These are phyloP conservation scores for Aspergillus bombycis DNA, from an alignment of 2,329 filamentous ascomycete species.

Conservation along the genomic window DNA sequence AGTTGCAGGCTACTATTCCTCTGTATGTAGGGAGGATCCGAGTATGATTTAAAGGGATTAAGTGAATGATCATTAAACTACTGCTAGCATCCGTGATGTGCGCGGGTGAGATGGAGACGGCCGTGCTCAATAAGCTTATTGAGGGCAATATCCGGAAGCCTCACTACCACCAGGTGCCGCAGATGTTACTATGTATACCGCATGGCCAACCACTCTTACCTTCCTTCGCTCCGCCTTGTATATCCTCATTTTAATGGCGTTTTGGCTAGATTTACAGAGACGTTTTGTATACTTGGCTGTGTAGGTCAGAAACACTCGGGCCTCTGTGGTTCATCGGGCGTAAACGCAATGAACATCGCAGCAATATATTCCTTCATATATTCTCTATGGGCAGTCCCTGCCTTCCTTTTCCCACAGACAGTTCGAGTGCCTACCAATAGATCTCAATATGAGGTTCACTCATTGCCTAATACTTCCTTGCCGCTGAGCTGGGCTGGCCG, in stretches of 20 bases:
- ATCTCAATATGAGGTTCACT: conserved; percentile 32
- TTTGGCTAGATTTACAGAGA: background rate
- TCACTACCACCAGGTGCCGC: background rate
- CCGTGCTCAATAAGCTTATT: conserved; percentile 21
- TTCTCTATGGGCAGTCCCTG: conserved; percentile 21
- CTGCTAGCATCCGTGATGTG: background rate
- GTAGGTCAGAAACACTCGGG: background rate
- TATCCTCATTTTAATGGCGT: background rate
- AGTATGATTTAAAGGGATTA: no score
- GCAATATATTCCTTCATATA: conserved; percentile 26
- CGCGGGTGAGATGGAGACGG: background rate
- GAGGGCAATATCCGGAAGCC: conserved; percentile 15
- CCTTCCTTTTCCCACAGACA: conserved; percentile 12
- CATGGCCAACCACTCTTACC: background rate
- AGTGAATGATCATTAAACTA: background rate
- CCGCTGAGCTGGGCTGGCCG: conserved; percentile 40
- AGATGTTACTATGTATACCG: background rate
- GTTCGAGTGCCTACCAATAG: conserved; percentile 8
- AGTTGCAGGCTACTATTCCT: background rate
- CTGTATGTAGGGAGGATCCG: background rate
- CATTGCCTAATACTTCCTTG: conserved; percentile 32
- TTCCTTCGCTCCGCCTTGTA: background rate
- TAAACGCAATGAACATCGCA: conserved; percentile 25
- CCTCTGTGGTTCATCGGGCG: background rate
- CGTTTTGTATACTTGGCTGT: background rate